Evolutionary conservation across 2,329 filamentous ascomycete genomes (phyloP).

Genomic region (Hypocreales sp.): DNA sequence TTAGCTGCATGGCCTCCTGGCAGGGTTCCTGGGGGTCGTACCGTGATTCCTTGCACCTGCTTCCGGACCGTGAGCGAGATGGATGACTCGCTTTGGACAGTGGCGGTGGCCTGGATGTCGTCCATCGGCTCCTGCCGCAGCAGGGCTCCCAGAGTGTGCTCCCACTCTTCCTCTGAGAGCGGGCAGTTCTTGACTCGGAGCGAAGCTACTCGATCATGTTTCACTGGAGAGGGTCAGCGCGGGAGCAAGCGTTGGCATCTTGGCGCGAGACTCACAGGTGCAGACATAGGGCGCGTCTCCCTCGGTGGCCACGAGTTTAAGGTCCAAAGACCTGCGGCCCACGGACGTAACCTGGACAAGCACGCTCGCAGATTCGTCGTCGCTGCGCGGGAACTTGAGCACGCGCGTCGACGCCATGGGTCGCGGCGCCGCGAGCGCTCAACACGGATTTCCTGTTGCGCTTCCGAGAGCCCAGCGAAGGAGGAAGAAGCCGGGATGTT

Average conservation of each 20-base stretch:
- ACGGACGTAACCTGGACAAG: conserved; percentile 42
- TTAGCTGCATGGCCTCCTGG: conserved; percentile 7
- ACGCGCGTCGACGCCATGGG: conserved; percentile 20
- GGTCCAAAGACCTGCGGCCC: conserved; percentile 38
- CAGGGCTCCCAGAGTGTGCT: conserved; percentile 38
- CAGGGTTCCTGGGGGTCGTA: conserved; percentile 18
- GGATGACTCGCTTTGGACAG: conserved; percentile 33
- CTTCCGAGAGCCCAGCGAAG: too few species aligned
- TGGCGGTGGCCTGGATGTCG: conserved; percentile 44
- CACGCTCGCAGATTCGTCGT: conserved; percentile 35
- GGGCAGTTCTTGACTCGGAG: conserved; percentile 37
- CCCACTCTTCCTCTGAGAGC: conserved; percentile 52
- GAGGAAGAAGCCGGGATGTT: too few species aligned
- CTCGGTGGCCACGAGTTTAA: conserved; percentile 55
- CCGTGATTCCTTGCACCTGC: conserved; percentile 52
- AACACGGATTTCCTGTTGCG: too few species aligned
- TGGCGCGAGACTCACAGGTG: conserved; percentile 28
- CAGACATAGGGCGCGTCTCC: conserved; percentile 42
- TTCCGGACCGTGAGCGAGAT: conserved; percentile 49
- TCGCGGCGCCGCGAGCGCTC: not conserved
- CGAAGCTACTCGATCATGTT: conserved; percentile 36
- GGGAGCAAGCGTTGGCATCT: too few species aligned
- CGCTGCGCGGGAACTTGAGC: conserved; percentile 42
- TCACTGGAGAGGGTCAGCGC: conserved; percentile 24
- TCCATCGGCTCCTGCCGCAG: conserved; percentile 35